Evolutionary conservation across 2,329 filamentous ascomycete genomes (phyloP), one percentile per base, ranked within the genome.

Genomic region (Verticillium albo-atrum): DNA sequence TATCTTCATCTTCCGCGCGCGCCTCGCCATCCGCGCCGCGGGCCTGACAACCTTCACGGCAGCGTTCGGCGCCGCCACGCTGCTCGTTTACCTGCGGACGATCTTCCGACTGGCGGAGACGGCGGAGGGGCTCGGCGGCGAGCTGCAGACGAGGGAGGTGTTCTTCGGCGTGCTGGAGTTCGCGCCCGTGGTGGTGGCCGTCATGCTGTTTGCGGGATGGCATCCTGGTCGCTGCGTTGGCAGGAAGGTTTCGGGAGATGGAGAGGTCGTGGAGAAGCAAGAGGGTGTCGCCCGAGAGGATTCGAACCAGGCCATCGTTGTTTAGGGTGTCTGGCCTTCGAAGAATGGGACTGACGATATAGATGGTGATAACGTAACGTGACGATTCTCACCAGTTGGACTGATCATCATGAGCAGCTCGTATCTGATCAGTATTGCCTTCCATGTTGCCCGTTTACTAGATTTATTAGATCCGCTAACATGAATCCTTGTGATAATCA

Each of bases 141-240:
- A 74, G 42, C 66, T 84, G 12, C 78, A 75, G 54, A 78, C 75
- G 1, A 75, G 82, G 66, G 82, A 85, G 68, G 76, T 75, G 1
- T 84, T 74, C 65, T 84, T 85, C 71, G 80, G 78, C 1, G 77
- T 74, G 42, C 69, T 85, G 50, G 82, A 85, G 62, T 85, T 84
- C 68, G 76, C 77, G 55, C 82, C 81, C 1, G 75, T 85, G n/a
- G 78, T 79, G 0, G 62, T 82, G 23, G 79, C 81, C 0, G 75
- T 82, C 6, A 71, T 73, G 54, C 57, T 83, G 37, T 72, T 83
- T 62, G 74, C 72, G 1, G 64, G 70, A 15, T 80, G 74, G 73
- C 75, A 79, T 70, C 79, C 78, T 3, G 78, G 78, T 27, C 66
- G 74, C 61, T 76, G 71, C 55, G 61, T 72, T 2, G 59, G 57